These are phyloP conservation scores for Calonectria leucothoes DNA, from an alignment of 2,329 filamentous ascomycete species.

Conservation along the genomic window DNA sequence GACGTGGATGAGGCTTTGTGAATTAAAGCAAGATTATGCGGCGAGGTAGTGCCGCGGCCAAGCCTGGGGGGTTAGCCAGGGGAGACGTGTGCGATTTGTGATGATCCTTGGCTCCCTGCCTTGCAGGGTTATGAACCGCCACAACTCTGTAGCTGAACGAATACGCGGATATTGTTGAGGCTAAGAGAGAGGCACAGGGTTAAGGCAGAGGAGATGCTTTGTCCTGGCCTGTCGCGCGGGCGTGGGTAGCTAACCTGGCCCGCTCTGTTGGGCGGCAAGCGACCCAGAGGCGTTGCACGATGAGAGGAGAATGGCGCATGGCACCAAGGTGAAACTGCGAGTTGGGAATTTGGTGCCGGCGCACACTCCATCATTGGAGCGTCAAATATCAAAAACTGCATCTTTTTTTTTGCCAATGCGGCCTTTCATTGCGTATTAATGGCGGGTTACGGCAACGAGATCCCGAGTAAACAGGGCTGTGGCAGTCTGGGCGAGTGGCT, in stretches of 20 bases:
- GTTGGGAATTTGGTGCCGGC: neutral
- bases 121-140: constrained; percentile 7
- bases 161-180: constrained; percentile 3
- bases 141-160: constrained; percentile 8
- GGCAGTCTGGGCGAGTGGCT: constrained; percentile 43
- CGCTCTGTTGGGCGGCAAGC: neutral
- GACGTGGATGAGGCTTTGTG: neutral
- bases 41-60: neutral
- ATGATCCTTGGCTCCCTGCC: constrained; percentile 1
- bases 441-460: constrained; percentile 24
- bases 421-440: constrained; percentile 9
- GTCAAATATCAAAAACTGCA: constrained; percentile 7
- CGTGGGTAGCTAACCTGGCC: neutral
- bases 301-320: neutral
- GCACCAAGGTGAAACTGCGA: neutral
- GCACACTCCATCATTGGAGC: neutral
- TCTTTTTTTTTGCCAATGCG: constrained; percentile 12
- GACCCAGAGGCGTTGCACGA: neutral
- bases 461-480: constrained; percentile 42
- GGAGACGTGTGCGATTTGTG: neutral
- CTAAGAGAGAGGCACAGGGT: neutral
- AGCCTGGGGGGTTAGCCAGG: neutral
- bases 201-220: neutral
- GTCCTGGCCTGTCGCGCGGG: neutral
- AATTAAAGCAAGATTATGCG: constrained; percentile 2